Base-by-base conservation (phyloP, 2,329 filamentous ascomycete genomes). In the Hypoxylon sp. region DNA sequence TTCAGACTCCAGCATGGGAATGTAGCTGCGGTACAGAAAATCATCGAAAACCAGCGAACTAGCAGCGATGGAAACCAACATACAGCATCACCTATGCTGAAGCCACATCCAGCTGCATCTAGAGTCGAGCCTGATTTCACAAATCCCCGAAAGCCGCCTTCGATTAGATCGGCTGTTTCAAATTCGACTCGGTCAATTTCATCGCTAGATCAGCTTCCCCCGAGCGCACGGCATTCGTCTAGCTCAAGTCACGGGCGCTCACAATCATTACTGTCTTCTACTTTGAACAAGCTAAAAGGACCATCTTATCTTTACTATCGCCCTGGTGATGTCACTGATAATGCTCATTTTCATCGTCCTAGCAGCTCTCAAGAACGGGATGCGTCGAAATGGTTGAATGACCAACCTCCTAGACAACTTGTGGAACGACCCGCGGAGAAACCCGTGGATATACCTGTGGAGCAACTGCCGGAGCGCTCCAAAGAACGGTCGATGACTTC, bases 231-330 rank as follows among this genome's bases (percentile, higher is more conserved):
- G 1, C 65, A 71, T 58, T 73, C 74, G 14, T 70, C 72, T 14
- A 53, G 69, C 26, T 74, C 75, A 2, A 70, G 68, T 10, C 76
- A 77, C 50, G 74, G 70, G 2, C 76, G 77, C 50, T 78, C 76
- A 31, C 75, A 77, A 62, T 78, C 77, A 26, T 60, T 78, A 47
- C 73, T 78, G 24, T 72, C 77, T 5, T 77, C 75, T 13, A 77
- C 76, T 4, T 60, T 76, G 37, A 77, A 67, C 46, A 77, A 75
- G 46, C 63, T 78, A 10, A 75, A 75, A 51, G 77, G 77, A 3
- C 76, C 76, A n/a, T 78, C 77, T 11, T 78, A 78, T 58, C 70
- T 78, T 3, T 77, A 77, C 48, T 74, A 75, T 44, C 73, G 73
- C 19, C 61, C 71, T 3, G 47, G 67, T 13, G 75, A 73, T 55